These are phyloP conservation scores for Camellia sinensis DNA, from an alignment of 148 eudicot species.

Conservation along the genomic window DNA sequence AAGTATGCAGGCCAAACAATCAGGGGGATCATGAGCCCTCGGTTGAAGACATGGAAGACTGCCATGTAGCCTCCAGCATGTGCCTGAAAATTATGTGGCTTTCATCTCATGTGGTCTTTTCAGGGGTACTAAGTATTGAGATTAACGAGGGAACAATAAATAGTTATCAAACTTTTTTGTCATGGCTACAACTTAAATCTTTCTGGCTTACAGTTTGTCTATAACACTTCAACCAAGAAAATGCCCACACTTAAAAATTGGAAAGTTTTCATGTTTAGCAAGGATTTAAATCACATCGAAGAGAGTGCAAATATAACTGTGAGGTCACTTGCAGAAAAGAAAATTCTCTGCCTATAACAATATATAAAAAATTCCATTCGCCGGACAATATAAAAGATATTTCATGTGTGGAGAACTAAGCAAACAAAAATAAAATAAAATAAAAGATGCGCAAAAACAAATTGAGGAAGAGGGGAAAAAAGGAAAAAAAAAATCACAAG, in stretches of 20 bases:
- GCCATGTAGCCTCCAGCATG: not conserved
- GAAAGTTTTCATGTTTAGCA: not conserved
- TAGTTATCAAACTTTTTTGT: not conserved
- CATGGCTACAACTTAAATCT: not conserved
- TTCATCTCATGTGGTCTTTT: not conserved
- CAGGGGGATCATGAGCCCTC: not conserved
- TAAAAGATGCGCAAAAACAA: not conserved
- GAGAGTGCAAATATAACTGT: not conserved
- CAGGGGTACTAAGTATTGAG: not conserved
- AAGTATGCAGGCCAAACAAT: too few relatives aligned
- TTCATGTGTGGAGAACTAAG: not conserved
- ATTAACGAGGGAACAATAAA: not conserved
- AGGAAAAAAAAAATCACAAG: not conserved
- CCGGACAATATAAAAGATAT: not conserved
- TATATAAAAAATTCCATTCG: not conserved
- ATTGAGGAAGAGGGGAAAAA: not conserved
- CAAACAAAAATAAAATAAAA: not conserved
- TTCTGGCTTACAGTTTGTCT: not conserved
- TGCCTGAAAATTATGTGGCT: not conserved
- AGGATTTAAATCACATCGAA: not conserved
- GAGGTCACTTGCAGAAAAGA: not conserved
- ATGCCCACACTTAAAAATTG: not conserved
- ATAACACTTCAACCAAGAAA: not conserved
- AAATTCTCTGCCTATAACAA: not conserved
- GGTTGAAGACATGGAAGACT: not conserved